A percentile compares a stretch with the other conserved stretches of the same genome.
These are phyloP conservation scores for Phaeoacremonium minimum DNA, from an alignment of 2,329 filamentous ascomycete species.

Conservation along the genomic window DNA sequence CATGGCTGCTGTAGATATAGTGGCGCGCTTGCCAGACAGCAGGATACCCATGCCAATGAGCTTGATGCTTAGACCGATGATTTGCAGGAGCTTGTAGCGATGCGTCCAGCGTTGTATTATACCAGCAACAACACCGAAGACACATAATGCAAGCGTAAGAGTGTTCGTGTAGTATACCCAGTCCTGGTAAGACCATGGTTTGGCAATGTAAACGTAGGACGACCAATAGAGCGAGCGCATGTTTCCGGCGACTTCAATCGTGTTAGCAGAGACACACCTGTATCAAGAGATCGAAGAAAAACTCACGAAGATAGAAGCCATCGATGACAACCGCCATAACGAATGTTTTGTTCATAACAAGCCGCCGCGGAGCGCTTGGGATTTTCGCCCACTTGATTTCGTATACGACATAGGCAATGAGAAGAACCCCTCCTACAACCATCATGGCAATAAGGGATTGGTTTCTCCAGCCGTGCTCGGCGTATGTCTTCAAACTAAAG, in stretches of 20 bases:
- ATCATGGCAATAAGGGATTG: slow-evolving; percentile 21
- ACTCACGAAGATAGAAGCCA: slow-evolving; percentile 26
- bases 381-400: slow-evolving; percentile 14
- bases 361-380: slow-evolving; percentile 22
- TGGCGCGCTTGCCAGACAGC: slow-evolving; percentile 14
- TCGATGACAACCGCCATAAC: slow-evolving; percentile 21
- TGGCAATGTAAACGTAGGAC: slow-evolving; percentile 33
- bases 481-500: slow-evolving; percentile 44
- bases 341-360: slow-evolving; percentile 25
- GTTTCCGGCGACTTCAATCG: neutral
- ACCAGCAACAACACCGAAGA: slow-evolving; percentile 20
- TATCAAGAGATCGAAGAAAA: slow-evolving; percentile 5
- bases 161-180: slow-evolving; percentile 7
- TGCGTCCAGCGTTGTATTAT: slow-evolving; percentile 29
- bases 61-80: slow-evolving; percentile 28
- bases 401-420: slow-evolving; percentile 26
- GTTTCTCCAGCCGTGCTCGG: slow-evolving; percentile 26
- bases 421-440: slow-evolving; percentile 16
- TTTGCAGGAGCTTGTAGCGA: slow-evolving; percentile 34
- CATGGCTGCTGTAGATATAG: slow-evolving; percentile 22
- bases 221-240: slow-evolving; percentile 18
- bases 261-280: neutral
- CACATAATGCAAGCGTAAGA: neutral
- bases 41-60: slow-evolving; percentile 30
- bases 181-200: slow-evolving; percentile 32